A percentile compares a stretch with the other conserved stretches of the same genome.
These are phyloP conservation scores for Pythium vanterpoolii DNA, from an alignment of 352 stramenopile genomes.

Conservation along the genomic window DNA sequence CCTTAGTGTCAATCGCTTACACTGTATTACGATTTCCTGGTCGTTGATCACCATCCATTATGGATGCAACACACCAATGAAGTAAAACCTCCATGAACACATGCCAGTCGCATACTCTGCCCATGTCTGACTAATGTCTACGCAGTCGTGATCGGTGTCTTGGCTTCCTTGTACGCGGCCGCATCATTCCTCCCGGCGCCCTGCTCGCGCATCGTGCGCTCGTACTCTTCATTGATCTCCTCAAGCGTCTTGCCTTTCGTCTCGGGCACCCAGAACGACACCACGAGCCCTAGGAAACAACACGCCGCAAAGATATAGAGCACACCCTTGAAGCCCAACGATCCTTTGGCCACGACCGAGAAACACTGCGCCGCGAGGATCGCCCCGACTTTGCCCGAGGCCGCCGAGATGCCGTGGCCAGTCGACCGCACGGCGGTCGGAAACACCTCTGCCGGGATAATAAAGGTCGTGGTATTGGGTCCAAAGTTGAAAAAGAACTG, in stretches of 20 bases:
- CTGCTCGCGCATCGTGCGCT: slow-evolving; percentile 3
- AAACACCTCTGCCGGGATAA: slow-evolving; percentile 61
- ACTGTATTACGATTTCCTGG: too few species aligned
- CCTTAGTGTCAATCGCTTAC: too few species aligned
- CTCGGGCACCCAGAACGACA: slow-evolving; percentile 53
- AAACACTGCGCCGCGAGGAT: slow-evolving; percentile 22
- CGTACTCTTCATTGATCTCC: slow-evolving; percentile 29
- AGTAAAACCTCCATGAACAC: too few species aligned
- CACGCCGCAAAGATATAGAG: slow-evolving; percentile 34
- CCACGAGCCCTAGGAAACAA: slow-evolving; percentile 43
- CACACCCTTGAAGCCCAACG: slow-evolving; percentile 29
- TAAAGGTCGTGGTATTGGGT: slow-evolving; percentile 75
- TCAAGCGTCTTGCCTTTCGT: slow-evolving; percentile 48
- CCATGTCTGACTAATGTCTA: too few species aligned
- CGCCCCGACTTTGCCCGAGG: slow-evolving; percentile 62
- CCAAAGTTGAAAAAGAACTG: slow-evolving; percentile 32
- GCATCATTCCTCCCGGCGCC: not conserved
- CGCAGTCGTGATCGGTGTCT: slow-evolving; percentile 6
- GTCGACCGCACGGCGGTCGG: slow-evolving; percentile 35
- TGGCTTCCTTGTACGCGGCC: slow-evolving; percentile 11
- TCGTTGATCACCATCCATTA: too few species aligned
- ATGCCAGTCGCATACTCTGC: too few species aligned
- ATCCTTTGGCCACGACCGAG: slow-evolving; percentile 24
- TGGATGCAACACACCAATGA: too few species aligned
- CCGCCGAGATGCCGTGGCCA: slow-evolving; percentile 70